Base-by-base conservation (phyloP, 2,329 filamentous ascomycete genomes). In the Orbilia ellipsospora region DNA sequence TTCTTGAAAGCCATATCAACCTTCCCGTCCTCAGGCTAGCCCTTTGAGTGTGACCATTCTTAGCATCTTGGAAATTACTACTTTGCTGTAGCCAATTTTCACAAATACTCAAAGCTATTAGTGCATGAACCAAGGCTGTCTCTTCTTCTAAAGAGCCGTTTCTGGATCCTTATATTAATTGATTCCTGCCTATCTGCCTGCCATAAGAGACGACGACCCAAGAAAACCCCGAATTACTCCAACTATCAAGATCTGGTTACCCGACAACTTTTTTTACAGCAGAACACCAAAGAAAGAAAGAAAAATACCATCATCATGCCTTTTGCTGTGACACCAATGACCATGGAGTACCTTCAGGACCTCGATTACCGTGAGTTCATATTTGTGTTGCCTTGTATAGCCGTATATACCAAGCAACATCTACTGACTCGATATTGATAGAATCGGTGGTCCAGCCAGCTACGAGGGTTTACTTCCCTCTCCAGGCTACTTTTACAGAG, bases 291-390 rank as follows among this genome's bases (percentile, higher is more conserved):
- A 64, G 40, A 2, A 56, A 64, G 40, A 2, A 56, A 31, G 16
- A 36, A 8, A 16, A 54, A 18, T 52, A 31, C 4, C 28, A 56
- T 51, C 48, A 75, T 52, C 52, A 75, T 75, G 72, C 72, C 72
- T 64, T 75, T 69, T 45, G 72, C 72, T 69, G 54, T 75, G 26
- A 69, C 64, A 23, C 72, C 72, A 69, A 75, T 75, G 57, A 60
- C 72, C 12, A 75, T 75, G 72, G 72, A 75, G 59, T 75, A 75
- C 54, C 72, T 75, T 42, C 64, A 75, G 18, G 72, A 75, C 15
- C 72, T 75, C 72, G 72, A 75, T n/a, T 75, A 75, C 26, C 64
- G 72, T 75, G 26, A 65, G 72, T 65, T 48, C 26, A 44, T 5
- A 18, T 26, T 6, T 52, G 20, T 31, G 57, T 61, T 61, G 42